Percentiles rank a stretch among this genome's conserved stretches.
Conservation (phyloP, 2,329 filamentous ascomycete genomes). For the Myrmaecium sp. region DNA sequence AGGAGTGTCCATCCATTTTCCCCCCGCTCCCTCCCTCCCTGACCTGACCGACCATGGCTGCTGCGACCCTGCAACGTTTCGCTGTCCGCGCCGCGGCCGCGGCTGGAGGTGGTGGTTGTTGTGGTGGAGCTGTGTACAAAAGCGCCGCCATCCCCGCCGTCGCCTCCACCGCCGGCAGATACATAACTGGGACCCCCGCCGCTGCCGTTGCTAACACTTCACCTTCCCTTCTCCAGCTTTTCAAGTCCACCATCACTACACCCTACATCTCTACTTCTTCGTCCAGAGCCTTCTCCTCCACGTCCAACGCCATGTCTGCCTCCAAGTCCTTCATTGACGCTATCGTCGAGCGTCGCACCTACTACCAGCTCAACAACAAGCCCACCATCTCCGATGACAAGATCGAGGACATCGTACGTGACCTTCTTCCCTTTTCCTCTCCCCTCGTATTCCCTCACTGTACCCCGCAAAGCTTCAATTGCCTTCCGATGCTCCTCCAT, state of each 20-base stretch:
- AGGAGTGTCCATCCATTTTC: no score
- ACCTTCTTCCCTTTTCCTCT: no score
- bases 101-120: constrained; percentile 7
- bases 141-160: constrained; percentile 6
- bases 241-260: constrained; percentile 5
- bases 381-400: constrained; percentile 39
- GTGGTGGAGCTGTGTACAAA: constrained; percentile 10
- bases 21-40: no score
- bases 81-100: no score
- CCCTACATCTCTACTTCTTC: neutral
- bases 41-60: no score
- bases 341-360: constrained; percentile 49
- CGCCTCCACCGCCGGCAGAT: constrained; percentile 5
- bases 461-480: no score
- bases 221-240: neutral
- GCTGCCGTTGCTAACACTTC: constrained; percentile 5
- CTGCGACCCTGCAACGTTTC: no score
- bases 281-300: constrained; percentile 4
- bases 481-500: no score
- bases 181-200: constrained; percentile 5
- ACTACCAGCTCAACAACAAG: constrained; percentile 51
- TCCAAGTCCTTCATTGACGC: constrained; percentile 40
- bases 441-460: no score
- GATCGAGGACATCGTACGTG: constrained; percentile 45
- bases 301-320: constrained; percentile 20